Base-by-base conservation (phyloP, 352 stramenopile genomes). In the Phytophthora parvispora region DNA sequence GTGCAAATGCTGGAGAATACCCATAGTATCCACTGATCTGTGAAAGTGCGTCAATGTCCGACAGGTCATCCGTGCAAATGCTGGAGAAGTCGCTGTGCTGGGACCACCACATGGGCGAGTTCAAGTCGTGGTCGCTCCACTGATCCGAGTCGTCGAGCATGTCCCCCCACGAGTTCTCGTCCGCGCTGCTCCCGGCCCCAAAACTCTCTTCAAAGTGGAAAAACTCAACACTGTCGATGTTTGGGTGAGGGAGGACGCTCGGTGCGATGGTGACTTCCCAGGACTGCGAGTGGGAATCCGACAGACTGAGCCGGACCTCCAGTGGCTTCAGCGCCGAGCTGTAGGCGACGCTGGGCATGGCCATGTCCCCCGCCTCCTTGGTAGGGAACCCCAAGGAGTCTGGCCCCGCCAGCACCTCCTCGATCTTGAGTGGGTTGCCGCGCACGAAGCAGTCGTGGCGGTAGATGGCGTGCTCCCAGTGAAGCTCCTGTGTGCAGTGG, bases 61-160 rank as follows among this genome's bases (percentile, higher is more conserved):
- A 81, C 13, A 89, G 59, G 32, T 91, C 83, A n/a, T 90, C 83
- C 4, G 84, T 79, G 20, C 72, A 77, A n/a, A 88, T 74, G 42
- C 80, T 89, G 15, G 74, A 84, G 47, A 80, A 77, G 22, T 80
- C 72, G 31, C 68, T 80, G 28, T 16, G 72, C 56, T 80, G 72
- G 4, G 72, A 80, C 72, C 72, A 80, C 67, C 67, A 80, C 28
- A 77, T 22, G 8, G 72, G 67, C 38, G 67, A 80, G 34, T 74
- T 63, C 43, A 77, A 60, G 38, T 69, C 68, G 34, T 64, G 48
- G n/a, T 80, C 72, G n/a, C 61, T 74, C 29, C 45, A 48, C 22
- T 66, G 43, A 29, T 61, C 55, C 6, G 52, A 50, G 9, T 60
- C 43, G 1, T 71, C 58, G 29, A 63, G 16, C 18, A 60, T 42